Conservation (phyloP, 768 basidiomycete genomes). For the Auricularia auricula-judae region DNA sequence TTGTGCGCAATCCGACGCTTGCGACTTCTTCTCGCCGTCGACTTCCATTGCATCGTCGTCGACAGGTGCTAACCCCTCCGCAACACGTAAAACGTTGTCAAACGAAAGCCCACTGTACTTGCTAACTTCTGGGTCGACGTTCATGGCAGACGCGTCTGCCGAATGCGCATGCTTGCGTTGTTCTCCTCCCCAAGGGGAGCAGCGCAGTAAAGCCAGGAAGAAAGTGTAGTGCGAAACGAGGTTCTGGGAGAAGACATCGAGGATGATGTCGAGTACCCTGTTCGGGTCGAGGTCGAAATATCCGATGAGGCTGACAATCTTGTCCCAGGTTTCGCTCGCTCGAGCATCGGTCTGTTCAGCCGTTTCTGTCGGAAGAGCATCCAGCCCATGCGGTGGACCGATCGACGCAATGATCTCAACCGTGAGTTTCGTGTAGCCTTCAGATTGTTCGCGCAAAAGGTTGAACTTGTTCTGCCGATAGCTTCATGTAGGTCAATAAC, state of each 20-base stretch:
- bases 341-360: constrained; percentile 47
- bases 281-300: constrained; percentile 97
- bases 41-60: constrained; percentile 11
- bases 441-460: constrained; percentile 90
- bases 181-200: constrained; percentile 64
- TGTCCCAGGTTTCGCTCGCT: constrained; percentile 65
- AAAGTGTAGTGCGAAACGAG: constrained; percentile 76
- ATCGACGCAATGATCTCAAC: constrained; percentile 71
- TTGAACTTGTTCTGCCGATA: constrained; percentile 99
- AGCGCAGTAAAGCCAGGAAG: constrained; percentile 76
- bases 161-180: constrained; percentile 17
- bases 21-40: constrained; percentile 9
- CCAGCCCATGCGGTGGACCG: constrained; percentile 60
- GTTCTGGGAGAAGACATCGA: constrained; percentile 82
- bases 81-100: constrained; percentile 53
- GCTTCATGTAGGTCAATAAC: constrained; percentile 28
- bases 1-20: constrained; percentile 67
- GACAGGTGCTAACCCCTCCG: constrained; percentile 27
- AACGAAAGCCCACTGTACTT: constrained; percentile 48
- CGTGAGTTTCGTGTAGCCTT: constrained; percentile 90
- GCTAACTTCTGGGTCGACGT: constrained; percentile 25
- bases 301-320: constrained; percentile 79
- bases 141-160: constrained; percentile 23
- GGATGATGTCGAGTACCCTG: constrained; percentile 82
- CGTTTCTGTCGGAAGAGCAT: constrained; percentile 39